Base-by-base conservation (phyloP, 495 filamentous ascomycete species). In the Penicillium waksmanii region DNA sequence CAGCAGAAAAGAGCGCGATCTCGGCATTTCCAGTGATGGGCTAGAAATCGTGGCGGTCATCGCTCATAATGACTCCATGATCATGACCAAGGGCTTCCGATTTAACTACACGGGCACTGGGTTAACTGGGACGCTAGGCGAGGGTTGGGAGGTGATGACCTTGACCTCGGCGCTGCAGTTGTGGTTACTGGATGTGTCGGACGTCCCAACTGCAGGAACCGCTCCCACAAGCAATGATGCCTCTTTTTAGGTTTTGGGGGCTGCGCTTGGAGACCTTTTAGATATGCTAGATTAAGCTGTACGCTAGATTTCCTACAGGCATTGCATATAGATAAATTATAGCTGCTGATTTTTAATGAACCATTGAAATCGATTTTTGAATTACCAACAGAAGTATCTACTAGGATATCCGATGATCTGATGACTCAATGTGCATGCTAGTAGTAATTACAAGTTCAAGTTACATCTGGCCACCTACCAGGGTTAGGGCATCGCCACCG, bases 11-110 rank as follows among this genome's bases (percentile, higher is more conserved):
- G 44, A 63, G n/a, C 56, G 64, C 11, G 53, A 50, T 13, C 3
- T 15, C 0, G 61, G 57, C 4, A 47, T 57, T 55, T 47, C 61
- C 3, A 67, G 64, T 21, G 57, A 67, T 52, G 51, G 64, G 3
- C 19, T 33, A 23, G 64, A 67, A 21, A 40, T 69, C 11, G 61
- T 69, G 19, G 67, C 61, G n/a, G 13, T 67, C 1, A 33, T 65
- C 13, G 64, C 64, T 4, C 56, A 60, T 27, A 67, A 66, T 44
- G 33, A 51, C 19, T 64, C 58, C 15, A 55, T 40, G 40, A 63
- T 58, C 23, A 58, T 63, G 64, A 57, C 53, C 3, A 66, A 61
- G 23, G 54, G 34, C 0, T 53, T 69, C 19, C 34, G 50, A 6
- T 62, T 67, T 33, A 27, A 54, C 1, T 68, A 59, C 27, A 34